Evolutionary conservation across 495 filamentous ascomycete species (phyloP).

Genomic region (Neurospora pannonica): DNA sequence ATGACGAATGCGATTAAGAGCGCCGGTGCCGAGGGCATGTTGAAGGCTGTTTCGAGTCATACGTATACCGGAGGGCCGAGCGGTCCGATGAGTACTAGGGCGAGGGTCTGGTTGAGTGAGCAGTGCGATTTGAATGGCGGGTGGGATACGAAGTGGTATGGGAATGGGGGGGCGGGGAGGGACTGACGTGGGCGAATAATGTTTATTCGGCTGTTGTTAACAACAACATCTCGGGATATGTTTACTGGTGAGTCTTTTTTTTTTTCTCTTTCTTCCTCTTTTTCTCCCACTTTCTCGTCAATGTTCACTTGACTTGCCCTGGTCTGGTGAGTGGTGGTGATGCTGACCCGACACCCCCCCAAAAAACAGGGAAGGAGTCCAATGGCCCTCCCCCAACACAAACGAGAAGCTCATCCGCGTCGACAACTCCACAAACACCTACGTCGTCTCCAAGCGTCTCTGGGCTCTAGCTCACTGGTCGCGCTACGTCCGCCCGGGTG

Average conservation of each 20-base stretch:
- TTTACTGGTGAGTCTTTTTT: constrained; percentile 32
- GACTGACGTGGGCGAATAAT: constrained; percentile 48
- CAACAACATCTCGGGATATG: constrained; percentile 36
- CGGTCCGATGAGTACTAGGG: constrained; percentile 22
- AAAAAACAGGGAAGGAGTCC: constrained; percentile 32
- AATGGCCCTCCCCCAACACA: constrained; percentile 36
- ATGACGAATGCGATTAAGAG: constrained; percentile 30
- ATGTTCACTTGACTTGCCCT: too few relatives aligned
- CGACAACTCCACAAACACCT: constrained; percentile 27
- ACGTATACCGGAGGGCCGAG: constrained; percentile 28
- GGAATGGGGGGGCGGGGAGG: constrained; percentile 39
- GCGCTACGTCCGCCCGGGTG: constrained; percentile 42
- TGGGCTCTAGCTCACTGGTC: constrained; percentile 47
- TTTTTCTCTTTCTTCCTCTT: not conserved
- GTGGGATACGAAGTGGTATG: constrained; percentile 41
- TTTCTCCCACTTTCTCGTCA: not conserved
- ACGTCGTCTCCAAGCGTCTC: constrained; percentile 35
- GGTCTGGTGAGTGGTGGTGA: too few relatives aligned
- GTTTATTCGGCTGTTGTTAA: constrained; percentile 38
- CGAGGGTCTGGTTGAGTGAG: constrained; percentile 30
- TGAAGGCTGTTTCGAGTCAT: constrained; percentile 29
- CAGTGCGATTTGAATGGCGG: constrained; percentile 38
- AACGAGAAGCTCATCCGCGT: constrained; percentile 39
- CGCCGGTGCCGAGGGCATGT: constrained; percentile 19
- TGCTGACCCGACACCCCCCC: not conserved